Evolutionary conservation across 257 asterid genomes (phyloP).

Genomic region (Scutellaria galericulata): DNA sequence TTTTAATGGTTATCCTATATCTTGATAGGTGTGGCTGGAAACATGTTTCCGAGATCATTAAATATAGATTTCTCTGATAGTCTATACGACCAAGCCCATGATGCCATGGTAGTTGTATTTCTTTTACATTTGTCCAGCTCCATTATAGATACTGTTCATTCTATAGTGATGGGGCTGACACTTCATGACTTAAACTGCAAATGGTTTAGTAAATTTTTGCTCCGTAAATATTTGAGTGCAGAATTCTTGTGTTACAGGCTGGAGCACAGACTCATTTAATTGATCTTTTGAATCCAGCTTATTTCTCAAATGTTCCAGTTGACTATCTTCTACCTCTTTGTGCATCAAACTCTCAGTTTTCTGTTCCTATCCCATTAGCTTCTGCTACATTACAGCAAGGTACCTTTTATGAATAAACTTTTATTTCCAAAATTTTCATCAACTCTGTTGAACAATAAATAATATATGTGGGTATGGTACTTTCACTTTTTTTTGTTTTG

Average conservation of each 20-base stretch:
- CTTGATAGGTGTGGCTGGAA: conserved; percentile 68
- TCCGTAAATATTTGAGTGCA: conserved; percentile 23
- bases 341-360: conserved; percentile 54
- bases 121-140: conserved; percentile 29
- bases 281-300: conserved; percentile 76
- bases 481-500: background rate
- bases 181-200: conserved; percentile 21
- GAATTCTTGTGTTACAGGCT: conserved; percentile 66
- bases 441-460: background rate
- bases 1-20: conserved; percentile 27
- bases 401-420: conserved; percentile 33
- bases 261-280: conserved; percentile 45
- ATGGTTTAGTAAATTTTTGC: conserved; percentile 9
- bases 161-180: conserved; percentile 7
- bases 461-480: background rate
- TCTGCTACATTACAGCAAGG: conserved; percentile 61
- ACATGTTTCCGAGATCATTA: conserved; percentile 57
- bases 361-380: conserved; percentile 59
- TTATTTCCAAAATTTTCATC: conserved; percentile 19
- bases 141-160: conserved; percentile 8
- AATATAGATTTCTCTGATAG: conserved; percentile 59
- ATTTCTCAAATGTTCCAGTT: conserved; percentile 57
- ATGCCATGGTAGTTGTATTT: conserved; percentile 61
- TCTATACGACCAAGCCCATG: conserved; percentile 59
- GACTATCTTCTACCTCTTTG: conserved; percentile 70